Evolutionary conservation across 202 grass and related monocot genomes (phyloP), one percentile per base, ranked within the genome.

Genomic region (Zoysia matrella): DNA sequence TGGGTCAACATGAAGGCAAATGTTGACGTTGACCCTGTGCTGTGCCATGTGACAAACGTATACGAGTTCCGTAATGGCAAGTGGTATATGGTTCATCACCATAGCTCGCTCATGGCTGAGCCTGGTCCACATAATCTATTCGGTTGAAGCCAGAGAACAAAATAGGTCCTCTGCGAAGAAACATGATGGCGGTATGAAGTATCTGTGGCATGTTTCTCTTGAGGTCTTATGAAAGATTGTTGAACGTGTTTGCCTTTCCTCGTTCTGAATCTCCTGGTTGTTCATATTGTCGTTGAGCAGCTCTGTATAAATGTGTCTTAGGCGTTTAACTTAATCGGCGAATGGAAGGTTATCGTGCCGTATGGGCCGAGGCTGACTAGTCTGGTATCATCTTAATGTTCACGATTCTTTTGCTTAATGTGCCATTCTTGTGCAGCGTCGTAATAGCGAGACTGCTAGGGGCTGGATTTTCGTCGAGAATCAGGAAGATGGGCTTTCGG

Each of bases 61-160:
- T 99, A 90, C 6, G 96, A 99, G 91, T 73, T 88, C 75, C 78
- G 79, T 53, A 80, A 89, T 12, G 87, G 87, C 39, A 87, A 80
- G 56, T 99, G 96, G 96, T 92, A 90, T 67, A 92, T 99, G 87
- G 96, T 96, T 88, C 93, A 94, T 68, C 91, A 99, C 80, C 93
- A 30, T 30, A 30, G 22, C 22, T 30, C 22, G 22, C 22, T 30
- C 22, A 30, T 30, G 22, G 22, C 22, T 76, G 93, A 91, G 47
- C 88, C 86, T 40, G 79, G 72, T 47, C 88, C 82, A 10, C 89
- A 85, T 52, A 90, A 97, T 76, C 68, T 87, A 67, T 92, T 93
- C 79, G 90, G 83, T 51, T 95, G 80, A 95, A 84, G 79, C 67
- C 82, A 61, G 60, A 78, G 47, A 69, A 69, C 47, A 36, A 41